A percentile compares a stretch with the other conserved stretches of the same genome.
These are phyloP conservation scores for Calvatia gigantea DNA, from an alignment of 768 basidiomycete genomes.

Conservation along the genomic window DNA sequence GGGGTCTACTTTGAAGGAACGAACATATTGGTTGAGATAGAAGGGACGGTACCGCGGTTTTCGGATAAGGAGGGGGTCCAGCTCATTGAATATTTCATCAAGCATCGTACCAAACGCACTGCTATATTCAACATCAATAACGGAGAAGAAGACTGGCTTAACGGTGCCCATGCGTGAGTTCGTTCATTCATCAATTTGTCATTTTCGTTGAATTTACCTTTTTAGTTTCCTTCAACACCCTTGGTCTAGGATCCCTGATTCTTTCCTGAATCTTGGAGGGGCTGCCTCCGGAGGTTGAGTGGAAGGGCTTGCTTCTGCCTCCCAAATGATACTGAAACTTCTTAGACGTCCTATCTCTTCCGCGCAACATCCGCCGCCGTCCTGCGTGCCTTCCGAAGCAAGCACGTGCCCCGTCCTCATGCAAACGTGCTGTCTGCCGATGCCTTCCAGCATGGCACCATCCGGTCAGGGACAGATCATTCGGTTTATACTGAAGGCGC, in stretches of 20 bases:
- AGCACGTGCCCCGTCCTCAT: slow-evolving; percentile 61
- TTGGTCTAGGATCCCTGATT: slow-evolving; percentile 62
- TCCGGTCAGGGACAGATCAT: slow-evolving; percentile 74
- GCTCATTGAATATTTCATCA: slow-evolving; percentile 52
- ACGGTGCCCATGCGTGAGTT: slow-evolving; percentile 63
- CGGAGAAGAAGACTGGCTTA: slow-evolving; percentile 75
- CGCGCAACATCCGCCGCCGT: slow-evolving; percentile 61
- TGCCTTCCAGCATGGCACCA: slow-evolving; percentile 58
- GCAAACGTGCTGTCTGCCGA: slow-evolving; percentile 70
- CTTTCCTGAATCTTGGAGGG: slow-evolving; percentile 82
- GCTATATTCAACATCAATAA: slow-evolving; percentile 86
- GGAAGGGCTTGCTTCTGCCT: background rate
- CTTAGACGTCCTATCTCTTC: slow-evolving; percentile 72
- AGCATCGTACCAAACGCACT: slow-evolving; percentile 50
- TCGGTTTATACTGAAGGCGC: slow-evolving; percentile 53
- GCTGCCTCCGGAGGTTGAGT: slow-evolving; percentile 73
- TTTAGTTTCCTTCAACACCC: slow-evolving; percentile 68
- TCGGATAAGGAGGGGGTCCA: slow-evolving; percentile 45
- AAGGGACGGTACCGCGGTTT: slow-evolving; percentile 17
- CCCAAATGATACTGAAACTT: background rate
- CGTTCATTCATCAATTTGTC: background rate
- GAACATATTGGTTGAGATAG: slow-evolving; percentile 60
- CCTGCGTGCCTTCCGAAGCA: slow-evolving; percentile 46
- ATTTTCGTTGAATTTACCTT: background rate
- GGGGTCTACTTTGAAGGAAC: slow-evolving; percentile 60